Evolutionary conservation across 2,329 filamentous ascomycete species (phyloP), one percentile per base, ranked within the genome.

Genomic region (Chaetomium sp.): DNA sequence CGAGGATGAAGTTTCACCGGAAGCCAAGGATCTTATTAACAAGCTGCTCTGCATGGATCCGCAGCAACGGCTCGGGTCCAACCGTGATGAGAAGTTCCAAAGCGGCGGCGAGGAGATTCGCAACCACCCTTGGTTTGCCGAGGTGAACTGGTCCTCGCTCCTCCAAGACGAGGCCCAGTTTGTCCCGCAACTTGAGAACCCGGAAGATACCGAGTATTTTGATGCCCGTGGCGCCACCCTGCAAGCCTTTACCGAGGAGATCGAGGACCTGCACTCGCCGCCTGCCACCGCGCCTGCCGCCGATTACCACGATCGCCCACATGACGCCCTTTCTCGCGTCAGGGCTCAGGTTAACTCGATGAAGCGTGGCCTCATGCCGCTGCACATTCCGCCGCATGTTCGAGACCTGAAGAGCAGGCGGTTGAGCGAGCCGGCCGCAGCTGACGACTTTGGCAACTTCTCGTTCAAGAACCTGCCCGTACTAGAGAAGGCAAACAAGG

Each of bases 171-270:
- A 97, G 73, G 93, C 96, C 3, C 92, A 97, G 65, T 99, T 99
- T 75, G 90, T 99, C 12, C 95, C 95, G 0, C 90, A 91, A 49
- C 89, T 91, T 1, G 92, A 97, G 73, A 94, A 99, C 70, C 93
- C 92, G 0, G 95, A 99, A 75, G 94, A 99, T 73, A 99, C 95
- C 0, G 96, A 99, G 74, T 99, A 99, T 74, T 99, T 99, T 71
- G 95, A 99, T 78, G 80, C 92, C 25, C 87, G 95, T 69, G 95
- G 95, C 31, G 95, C 95, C 19, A 96, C 93, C 1, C 83, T 98
- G 70, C 92, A 97, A 72, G 91, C 91, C 3, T 99, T 99, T 75
- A 89, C 90, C 0, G 93, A 97, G 68, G 95, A 99, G 75, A 90
- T 97, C 72, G 94, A 98, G 74, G 95, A 98, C 72, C 91, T 96